phyloP scores from a whole-genome alignment of 805 yeast species.

The Kluyveromyces nonfermentans region DNA sequence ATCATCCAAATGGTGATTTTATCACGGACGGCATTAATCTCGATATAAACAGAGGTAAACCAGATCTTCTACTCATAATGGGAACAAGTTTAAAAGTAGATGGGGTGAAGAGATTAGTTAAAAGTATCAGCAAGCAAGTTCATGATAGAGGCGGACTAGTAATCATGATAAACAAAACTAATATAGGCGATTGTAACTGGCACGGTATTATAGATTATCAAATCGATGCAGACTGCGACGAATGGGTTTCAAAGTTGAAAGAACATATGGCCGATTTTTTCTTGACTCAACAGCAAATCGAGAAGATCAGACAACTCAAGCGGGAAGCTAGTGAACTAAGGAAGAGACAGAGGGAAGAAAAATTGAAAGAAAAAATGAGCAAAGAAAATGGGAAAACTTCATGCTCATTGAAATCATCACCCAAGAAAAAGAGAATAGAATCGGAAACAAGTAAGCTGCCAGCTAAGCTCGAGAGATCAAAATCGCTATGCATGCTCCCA shows the following conservation, averaged over 20 bases:
- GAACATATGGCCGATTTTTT: conserved; percentile 52
- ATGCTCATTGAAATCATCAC: conserved; percentile 28
- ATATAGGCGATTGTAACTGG: conserved; percentile 57
- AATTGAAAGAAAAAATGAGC: conserved; percentile 1
- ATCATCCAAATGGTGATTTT: conserved; percentile 80
- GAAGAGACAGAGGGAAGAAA: conserved; percentile 17
- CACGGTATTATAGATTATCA: conserved; percentile 68
- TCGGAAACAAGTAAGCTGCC: neutral
- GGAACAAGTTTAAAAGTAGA: conserved; percentile 90
- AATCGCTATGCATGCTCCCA: conserved; percentile 1
- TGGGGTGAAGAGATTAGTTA: conserved; percentile 77
- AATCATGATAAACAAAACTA: conserved; percentile 63
- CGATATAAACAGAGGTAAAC: conserved; percentile 51
- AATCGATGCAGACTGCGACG: conserved; percentile 71
- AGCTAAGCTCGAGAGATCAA: neutral
- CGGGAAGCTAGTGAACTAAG: conserved; percentile 27
- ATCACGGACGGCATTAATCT: conserved; percentile 59
- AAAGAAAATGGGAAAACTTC: neutral
- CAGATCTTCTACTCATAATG: conserved; percentile 76
- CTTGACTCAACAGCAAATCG: conserved; percentile 38
- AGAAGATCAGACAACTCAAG: conserved; percentile 21
- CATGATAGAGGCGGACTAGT: conserved; percentile 77
- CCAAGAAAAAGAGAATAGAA: conserved; percentile 8
- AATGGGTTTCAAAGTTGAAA: conserved; percentile 54
- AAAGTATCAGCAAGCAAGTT: conserved; percentile 54